phyloP scores from a whole-genome alignment of 2,329 filamentous ascomycete genomes.

The Aureobasidium sp. region DNA sequence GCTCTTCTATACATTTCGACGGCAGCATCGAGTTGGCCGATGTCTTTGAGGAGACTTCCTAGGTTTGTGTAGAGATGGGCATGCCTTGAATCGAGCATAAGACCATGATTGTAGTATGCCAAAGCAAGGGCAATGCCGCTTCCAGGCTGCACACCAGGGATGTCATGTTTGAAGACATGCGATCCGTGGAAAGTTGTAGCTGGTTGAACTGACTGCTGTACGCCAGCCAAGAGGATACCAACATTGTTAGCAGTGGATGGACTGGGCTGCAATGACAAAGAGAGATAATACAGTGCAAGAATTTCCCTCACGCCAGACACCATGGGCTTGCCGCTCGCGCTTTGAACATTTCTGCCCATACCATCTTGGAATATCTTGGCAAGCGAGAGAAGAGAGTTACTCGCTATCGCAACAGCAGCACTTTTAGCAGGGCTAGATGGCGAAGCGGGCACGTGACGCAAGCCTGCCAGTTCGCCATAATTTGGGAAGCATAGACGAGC shows the following conservation, averaged over 20 bases:
- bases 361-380: constrained; percentile 98
- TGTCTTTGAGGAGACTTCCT: constrained; percentile 90
- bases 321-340: constrained; percentile 27
- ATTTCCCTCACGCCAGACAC: constrained; percentile 83
- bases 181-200: constrained; percentile 31
- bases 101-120: constrained; percentile 90
- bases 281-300: constrained; percentile 88
- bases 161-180: constrained; percentile 33
- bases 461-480: constrained; percentile 70
- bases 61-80: constrained; percentile 96
- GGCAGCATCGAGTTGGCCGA: constrained; percentile 82
- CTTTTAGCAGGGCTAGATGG: constrained; percentile 64
- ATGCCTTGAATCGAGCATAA: constrained; percentile 78
- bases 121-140: constrained; percentile 84
- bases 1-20: constrained; percentile 97
- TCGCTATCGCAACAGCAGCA: constrained; percentile 84
- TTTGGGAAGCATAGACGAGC: constrained; percentile 74
- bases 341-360: constrained; percentile 65
- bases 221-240: constrained; percentile 88
- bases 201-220: constrained; percentile 59
- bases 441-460: constrained; percentile 53
- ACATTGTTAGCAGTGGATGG: constrained; percentile 98
- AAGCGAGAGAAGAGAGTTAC: constrained; percentile 87
- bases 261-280: constrained; percentile 86
- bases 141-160: constrained; percentile 75